These are phyloP conservation scores for Carex littledalei DNA, from an alignment of 176 grass and related monocot species.

Conservation along the genomic window DNA sequence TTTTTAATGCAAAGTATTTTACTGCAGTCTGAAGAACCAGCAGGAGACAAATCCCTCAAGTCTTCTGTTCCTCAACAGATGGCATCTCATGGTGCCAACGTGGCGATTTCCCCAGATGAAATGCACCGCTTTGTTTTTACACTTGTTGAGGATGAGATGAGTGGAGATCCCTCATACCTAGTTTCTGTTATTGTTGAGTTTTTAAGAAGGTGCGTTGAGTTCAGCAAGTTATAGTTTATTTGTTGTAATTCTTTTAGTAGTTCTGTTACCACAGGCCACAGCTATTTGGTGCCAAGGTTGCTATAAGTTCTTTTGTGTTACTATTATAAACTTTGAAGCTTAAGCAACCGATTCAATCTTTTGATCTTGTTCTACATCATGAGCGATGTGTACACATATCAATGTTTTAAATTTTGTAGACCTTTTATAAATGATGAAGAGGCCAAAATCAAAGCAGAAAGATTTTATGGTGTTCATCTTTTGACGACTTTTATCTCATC, in stretches of 20 bases:
- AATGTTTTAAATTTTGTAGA: neutral
- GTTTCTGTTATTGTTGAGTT: constrained; percentile 75
- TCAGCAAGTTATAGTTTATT: constrained; percentile 14
- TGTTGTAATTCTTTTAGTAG: neutral
- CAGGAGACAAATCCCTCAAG: constrained; percentile 43
- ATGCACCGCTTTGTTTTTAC: constrained; percentile 78
- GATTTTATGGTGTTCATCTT: neutral
- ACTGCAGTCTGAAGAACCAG: constrained; percentile 34
- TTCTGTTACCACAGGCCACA: neutral
- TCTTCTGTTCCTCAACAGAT: constrained; percentile 43
- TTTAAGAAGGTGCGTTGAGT: constrained; percentile 54
- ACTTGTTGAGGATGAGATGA: constrained; percentile 93
- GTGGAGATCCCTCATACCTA: constrained; percentile 76
- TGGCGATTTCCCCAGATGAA: constrained; percentile 77
- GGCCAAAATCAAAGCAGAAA: neutral
- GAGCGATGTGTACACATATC: neutral
- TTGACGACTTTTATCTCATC: neutral
- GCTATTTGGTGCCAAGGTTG: neutral
- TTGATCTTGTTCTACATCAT: neutral
- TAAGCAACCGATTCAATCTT: neutral
- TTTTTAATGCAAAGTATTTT: neutral
- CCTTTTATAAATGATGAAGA: neutral
- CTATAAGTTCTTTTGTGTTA: neutral
- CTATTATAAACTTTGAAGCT: neutral
- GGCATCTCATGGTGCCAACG: constrained; percentile 40